Evolutionary conservation across 176 grass and related monocot species (phyloP).

Genomic region (Oryza punctata): DNA sequence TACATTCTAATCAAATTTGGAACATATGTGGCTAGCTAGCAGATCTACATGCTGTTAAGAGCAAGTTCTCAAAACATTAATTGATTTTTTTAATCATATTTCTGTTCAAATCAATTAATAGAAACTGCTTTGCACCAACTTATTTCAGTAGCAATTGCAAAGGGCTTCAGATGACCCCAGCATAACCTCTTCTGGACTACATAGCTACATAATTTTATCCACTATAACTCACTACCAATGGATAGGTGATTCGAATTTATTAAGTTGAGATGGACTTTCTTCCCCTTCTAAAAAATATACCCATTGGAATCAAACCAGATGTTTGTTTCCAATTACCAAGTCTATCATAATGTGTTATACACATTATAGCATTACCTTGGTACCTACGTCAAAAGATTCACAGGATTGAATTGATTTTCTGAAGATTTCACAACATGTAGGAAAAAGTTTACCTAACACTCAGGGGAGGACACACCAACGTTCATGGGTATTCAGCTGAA

Average conservation of each 20-base stretch:
- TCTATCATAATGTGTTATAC: background rate
- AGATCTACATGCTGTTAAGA: background rate
- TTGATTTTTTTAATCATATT: background rate
- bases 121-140: background rate
- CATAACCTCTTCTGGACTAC: background rate
- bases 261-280: background rate
- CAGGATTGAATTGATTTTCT: background rate
- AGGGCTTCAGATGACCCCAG: background rate
- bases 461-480: no score
- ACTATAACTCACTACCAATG: background rate
- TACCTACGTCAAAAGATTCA: background rate
- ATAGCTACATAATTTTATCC: background rate
- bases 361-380: background rate
- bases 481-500: no score
- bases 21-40: background rate
- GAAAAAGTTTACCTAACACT: background rate
- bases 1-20: background rate
- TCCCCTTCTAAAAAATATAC: background rate
- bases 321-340: background rate
- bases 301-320: background rate
- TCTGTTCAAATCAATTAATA: background rate
- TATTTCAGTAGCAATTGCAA: background rate
- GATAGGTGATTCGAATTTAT: constrained; percentile 13
- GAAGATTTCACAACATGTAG: background rate
- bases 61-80: background rate